Evolutionary conservation across 2,329 filamentous ascomycete species (phyloP).

Genomic region (Apiospora rasikravindrae): DNA sequence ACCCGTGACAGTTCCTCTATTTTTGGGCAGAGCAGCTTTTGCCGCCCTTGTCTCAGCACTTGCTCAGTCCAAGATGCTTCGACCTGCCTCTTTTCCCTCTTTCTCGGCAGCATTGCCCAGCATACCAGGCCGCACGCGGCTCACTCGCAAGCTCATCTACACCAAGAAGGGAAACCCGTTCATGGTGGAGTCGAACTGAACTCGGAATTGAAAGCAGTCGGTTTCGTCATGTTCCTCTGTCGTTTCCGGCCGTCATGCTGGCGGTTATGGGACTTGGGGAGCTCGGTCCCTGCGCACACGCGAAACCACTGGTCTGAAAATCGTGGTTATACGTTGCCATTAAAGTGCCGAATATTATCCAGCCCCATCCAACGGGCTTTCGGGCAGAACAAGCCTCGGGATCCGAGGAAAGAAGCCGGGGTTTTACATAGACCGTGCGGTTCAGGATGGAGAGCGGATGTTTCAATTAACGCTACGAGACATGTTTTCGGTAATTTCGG

Average conservation of each 20-base stretch:
- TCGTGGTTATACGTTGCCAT: not conserved
- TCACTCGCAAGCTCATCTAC: not conserved
- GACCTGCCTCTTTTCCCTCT: not conserved
- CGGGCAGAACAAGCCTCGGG: constrained; percentile 3
- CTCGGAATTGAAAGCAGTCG: not conserved
- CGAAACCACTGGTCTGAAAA: not conserved
- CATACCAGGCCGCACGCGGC: no score
- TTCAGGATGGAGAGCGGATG: not conserved
- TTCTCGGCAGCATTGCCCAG: not conserved
- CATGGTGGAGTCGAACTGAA: not conserved
- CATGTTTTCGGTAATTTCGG: not conserved
- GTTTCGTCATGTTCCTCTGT: not conserved
- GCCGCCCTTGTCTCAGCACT: not conserved
- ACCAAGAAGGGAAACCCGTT: not conserved
- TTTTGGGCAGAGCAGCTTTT: constrained; percentile 1
- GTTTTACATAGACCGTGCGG: not conserved
- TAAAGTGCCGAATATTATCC: constrained; percentile 11
- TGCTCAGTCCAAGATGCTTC: not conserved
- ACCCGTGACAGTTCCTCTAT: not conserved
- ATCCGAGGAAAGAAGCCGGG: not conserved
- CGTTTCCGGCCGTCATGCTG: not conserved
- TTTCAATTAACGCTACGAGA: constrained; percentile 1
- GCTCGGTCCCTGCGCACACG: not conserved
- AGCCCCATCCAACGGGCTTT: not conserved
- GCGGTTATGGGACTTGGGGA: not conserved